These are phyloP conservation scores for Melastoma malabathricum DNA, from an alignment of 345 rosid genomes.

Conservation along the genomic window DNA sequence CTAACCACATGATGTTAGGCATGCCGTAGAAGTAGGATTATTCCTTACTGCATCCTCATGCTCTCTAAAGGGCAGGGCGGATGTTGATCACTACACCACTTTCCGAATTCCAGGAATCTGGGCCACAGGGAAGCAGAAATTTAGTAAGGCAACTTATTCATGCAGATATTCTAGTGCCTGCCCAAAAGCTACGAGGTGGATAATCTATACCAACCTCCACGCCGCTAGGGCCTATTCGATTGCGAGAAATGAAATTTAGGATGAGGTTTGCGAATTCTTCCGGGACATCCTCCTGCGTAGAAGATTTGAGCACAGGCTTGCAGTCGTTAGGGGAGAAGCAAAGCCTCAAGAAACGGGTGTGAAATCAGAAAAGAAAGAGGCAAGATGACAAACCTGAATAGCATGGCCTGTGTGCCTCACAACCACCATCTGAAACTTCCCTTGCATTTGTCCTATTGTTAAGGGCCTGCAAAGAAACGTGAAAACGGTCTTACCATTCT, in stretches of 20 bases:
- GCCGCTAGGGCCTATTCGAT: slow-evolving; percentile 73
- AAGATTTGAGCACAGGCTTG: background rate
- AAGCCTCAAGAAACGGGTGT: background rate
- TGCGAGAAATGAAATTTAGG: slow-evolving; percentile 59
- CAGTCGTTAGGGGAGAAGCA: background rate
- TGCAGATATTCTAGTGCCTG: too few species aligned
- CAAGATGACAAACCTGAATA: slow-evolving; percentile 48
- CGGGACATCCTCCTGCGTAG: slow-evolving; percentile 72
- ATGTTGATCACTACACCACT: too few species aligned
- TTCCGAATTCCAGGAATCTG: too few species aligned
- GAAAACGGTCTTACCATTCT: slow-evolving; percentile 2
- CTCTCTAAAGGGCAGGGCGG: too few species aligned
- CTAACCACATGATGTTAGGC: too few species aligned
- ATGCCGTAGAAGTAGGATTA: too few species aligned
- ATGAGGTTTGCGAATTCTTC: slow-evolving; percentile 70
- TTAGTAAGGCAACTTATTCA: too few species aligned
- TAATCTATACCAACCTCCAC: slow-evolving; percentile 43
- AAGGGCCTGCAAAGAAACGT: slow-evolving; percentile 41
- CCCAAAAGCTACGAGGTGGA: too few species aligned
- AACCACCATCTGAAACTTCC: slow-evolving; percentile 94
- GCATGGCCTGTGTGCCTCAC: slow-evolving; percentile 96
- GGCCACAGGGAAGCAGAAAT: too few species aligned
- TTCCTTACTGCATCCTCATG: too few species aligned
- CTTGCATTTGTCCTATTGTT: slow-evolving; percentile 99
- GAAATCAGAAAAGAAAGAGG: background rate